These are phyloP conservation scores for Manihot esculenta DNA, from an alignment of 441 rosid genomes.

Conservation along the genomic window DNA sequence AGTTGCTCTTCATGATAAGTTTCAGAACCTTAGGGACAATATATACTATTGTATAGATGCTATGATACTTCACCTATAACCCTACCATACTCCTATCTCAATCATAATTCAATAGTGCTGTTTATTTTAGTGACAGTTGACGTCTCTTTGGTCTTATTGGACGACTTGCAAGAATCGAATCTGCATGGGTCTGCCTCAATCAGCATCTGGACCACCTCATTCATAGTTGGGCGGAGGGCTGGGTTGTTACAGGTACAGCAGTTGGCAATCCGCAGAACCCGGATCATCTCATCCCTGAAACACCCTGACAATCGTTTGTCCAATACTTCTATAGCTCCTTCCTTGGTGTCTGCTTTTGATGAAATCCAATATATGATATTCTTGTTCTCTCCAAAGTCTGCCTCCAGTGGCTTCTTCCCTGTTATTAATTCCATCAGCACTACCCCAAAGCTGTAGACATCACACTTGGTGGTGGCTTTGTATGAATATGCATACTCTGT, in stretches of 20 bases:
- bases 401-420: slow-evolving; percentile 76
- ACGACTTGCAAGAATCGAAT: slow-evolving; percentile 45
- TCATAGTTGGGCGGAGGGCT: slow-evolving; percentile 78
- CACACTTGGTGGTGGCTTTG: slow-evolving; percentile 87
- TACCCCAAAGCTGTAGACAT: slow-evolving; percentile 91
- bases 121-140: slow-evolving; percentile 43
- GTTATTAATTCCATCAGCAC: slow-evolving; percentile 89
- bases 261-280: slow-evolving; percentile 70
- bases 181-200: slow-evolving; percentile 64
- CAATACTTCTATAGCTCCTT: slow-evolving; percentile 69
- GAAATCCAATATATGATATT: slow-evolving; percentile 80
- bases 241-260: slow-evolving; percentile 68
- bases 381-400: slow-evolving; percentile 80
- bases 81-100: slow-evolving; percentile 11
- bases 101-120: slow-evolving; percentile 40
- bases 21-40: slow-evolving; percentile 17
- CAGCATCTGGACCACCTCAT: slow-evolving; percentile 80
- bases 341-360: slow-evolving; percentile 66
- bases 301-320: slow-evolving; percentile 71
- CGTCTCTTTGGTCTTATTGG: slow-evolving; percentile 53
- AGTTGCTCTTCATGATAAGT: slow-evolving; percentile 28
- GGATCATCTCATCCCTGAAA: slow-evolving; percentile 67
- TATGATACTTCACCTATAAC: slow-evolving; percentile 25
- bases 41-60: slow-evolving; percentile 26
- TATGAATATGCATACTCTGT: slow-evolving; percentile 89